Conservation (phyloP, 441 rosid genomes). For the Erodium texanum region DNA sequence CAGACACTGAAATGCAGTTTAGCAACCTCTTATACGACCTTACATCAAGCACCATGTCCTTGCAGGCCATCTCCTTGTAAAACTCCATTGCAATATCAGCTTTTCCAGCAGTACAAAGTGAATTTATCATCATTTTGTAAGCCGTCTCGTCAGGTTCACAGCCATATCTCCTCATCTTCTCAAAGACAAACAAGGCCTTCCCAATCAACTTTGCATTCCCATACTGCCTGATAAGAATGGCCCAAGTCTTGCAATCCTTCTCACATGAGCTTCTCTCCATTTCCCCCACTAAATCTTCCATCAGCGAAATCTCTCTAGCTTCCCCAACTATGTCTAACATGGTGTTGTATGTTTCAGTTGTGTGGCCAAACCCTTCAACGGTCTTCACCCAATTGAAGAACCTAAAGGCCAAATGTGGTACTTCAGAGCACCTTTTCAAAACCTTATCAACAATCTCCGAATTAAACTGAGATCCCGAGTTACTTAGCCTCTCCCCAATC, state of each 20-base stretch:
- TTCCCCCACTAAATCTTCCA: conserved; percentile 42
- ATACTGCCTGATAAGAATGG: conserved; percentile 48
- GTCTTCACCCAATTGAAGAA: conserved; percentile 60
- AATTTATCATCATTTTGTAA: conserved; percentile 35
- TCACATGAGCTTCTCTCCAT: conserved; percentile 48
- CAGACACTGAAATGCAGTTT: conserved; percentile 39
- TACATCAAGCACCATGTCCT: conserved; percentile 38
- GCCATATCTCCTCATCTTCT: conserved; percentile 53
- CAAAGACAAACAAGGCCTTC: conserved; percentile 41
- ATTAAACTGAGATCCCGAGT: conserved; percentile 33
- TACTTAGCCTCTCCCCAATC: conserved; percentile 58
- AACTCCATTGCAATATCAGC: conserved; percentile 55
- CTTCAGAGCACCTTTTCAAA: conserved; percentile 60
- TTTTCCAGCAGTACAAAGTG: conserved; percentile 45
- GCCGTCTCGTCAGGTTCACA: conserved; percentile 36
- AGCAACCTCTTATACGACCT: conserved; percentile 46
- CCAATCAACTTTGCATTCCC: conserved; percentile 50
- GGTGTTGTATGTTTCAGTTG: conserved; percentile 37
- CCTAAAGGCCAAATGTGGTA: conserved; percentile 60
- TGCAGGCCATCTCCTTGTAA: conserved; percentile 53
- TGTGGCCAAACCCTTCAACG: conserved; percentile 37
- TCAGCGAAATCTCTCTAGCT: conserved; percentile 33
- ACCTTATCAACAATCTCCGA: conserved; percentile 58
- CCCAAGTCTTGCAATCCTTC: conserved; percentile 51
- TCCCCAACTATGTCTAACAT: conserved; percentile 54